These are phyloP conservation scores for Athelia sp. DNA, from an alignment of 1,284 basidiomycete genomes.

Conservation along the genomic window DNA sequence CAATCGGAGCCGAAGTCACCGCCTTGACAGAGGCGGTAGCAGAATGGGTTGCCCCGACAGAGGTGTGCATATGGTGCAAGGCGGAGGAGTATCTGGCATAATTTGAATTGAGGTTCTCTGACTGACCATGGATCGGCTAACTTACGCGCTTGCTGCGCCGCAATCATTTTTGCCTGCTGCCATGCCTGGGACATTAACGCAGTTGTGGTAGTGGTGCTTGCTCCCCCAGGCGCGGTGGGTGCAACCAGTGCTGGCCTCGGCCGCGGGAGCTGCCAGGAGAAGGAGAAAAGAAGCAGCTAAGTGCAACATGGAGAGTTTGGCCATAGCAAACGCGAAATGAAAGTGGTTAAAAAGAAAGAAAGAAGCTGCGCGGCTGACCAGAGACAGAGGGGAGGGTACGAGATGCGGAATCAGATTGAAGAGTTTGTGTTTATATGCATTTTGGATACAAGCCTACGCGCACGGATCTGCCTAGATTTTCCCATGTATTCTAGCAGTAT, in stretches of 20 bases:
- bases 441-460: no score
- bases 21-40: no score
- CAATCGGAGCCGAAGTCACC: no score
- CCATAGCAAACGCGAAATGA: conserved; percentile 28
- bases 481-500: no score
- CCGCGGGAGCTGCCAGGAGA: conserved; percentile 21
- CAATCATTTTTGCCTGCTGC: background rate
- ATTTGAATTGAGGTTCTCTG: no score
- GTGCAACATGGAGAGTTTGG: conserved; percentile 33
- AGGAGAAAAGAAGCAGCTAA: conserved; percentile 28
- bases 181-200: no score
- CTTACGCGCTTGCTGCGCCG: no score
- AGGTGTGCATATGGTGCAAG: no score
- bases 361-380: conserved; percentile 7
- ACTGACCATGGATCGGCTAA: no score
- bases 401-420: background rate
- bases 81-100: no score
- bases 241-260: conserved; percentile 47
- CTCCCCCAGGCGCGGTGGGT: conserved; percentile 29
- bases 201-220: no score
- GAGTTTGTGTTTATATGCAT: background rate
- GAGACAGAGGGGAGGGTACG: conserved; percentile 6
- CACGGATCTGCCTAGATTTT: no score
- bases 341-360: background rate
- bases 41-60: conserved; percentile 1